phyloP scores from a whole-genome alignment of 768 basidiomycete genomes.

The Lactarius tabidus region DNA sequence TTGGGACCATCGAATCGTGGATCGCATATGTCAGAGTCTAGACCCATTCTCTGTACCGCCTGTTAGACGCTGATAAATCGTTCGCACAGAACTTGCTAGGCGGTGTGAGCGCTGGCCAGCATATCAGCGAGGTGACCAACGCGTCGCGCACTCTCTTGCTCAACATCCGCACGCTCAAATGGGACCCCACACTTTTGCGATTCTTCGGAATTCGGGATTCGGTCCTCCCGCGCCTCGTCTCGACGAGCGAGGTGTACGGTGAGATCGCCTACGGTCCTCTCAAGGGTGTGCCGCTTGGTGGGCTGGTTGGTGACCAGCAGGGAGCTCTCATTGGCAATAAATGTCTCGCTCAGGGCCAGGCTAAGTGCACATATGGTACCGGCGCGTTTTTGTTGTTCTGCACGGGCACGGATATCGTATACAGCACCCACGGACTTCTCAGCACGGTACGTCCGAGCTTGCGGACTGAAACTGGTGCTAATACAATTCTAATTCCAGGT shows the following conservation, averaged over 20 bases:
- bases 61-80: slow-evolving; percentile 1
- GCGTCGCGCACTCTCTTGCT: slow-evolving; percentile 94
- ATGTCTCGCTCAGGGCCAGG: slow-evolving; percentile 85
- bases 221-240: slow-evolving; percentile 82
- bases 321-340: slow-evolving; percentile 96
- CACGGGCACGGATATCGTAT: slow-evolving; percentile 83
- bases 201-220: slow-evolving; percentile 82
- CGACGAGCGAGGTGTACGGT: slow-evolving; percentile 91
- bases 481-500: slow-evolving; percentile 45
- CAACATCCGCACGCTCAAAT: slow-evolving; percentile 74
- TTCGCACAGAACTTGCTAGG: slow-evolving; percentile 71
- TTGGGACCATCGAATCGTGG: slow-evolving; percentile 98
- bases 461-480: background rate
- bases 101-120: slow-evolving; percentile 61
- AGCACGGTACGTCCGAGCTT: slow-evolving; percentile 58
- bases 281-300: slow-evolving; percentile 78
- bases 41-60: background rate
- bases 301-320: slow-evolving; percentile 97
- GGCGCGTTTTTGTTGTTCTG: slow-evolving; percentile 96
- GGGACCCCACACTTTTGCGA: slow-evolving; percentile 76
- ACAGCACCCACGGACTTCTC: slow-evolving; percentile 81
- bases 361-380: slow-evolving; percentile 98
- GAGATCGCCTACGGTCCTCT: slow-evolving; percentile 61
- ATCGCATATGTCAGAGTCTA: slow-evolving; percentile 64
- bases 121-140: slow-evolving; percentile 92